These are phyloP conservation scores for Keithomyces neogunnii DNA, from an alignment of 2,329 filamentous ascomycete species.

Conservation along the genomic window DNA sequence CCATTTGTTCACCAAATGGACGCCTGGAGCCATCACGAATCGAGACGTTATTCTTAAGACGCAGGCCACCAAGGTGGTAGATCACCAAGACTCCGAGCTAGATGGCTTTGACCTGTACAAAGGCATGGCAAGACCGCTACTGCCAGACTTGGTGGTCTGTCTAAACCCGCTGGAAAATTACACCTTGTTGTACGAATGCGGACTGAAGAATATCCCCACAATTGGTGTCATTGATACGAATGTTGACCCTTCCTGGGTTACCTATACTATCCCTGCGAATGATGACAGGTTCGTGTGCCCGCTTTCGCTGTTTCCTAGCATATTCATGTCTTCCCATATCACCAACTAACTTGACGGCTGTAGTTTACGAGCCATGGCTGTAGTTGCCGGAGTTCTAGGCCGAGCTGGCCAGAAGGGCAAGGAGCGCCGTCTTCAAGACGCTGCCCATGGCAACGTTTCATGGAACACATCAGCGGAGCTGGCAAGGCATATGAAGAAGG, in stretches of 20 bases:
- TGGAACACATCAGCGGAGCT: conserved; percentile 46
- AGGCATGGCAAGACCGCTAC: conserved; percentile 54
- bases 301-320: neutral
- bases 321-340: neutral
- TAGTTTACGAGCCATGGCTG: conserved; percentile 70
- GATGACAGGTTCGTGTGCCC: conserved; percentile 66
- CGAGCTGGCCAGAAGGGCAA: conserved; percentile 76
- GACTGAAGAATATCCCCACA: conserved; percentile 78
- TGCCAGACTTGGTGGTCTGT: conserved; percentile 86
- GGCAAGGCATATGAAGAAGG: conserved; percentile 26
- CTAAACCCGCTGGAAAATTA: conserved; percentile 92
- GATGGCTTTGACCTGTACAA: conserved; percentile 58
- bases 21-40: conserved; percentile 86
- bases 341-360: conserved; percentile 14
- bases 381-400: conserved; percentile 80
- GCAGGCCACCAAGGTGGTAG: conserved; percentile 64
- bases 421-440: conserved; percentile 53
- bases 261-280: conserved; percentile 93
- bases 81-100: conserved; percentile 58
- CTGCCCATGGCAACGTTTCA: conserved; percentile 52
- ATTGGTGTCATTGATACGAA: conserved; percentile 95
- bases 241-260: conserved; percentile 85
- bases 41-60: conserved; percentile 75
- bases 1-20: conserved; percentile 91
- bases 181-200: conserved; percentile 84